phyloP scores from a whole-genome alignment of 176 grass and related monocot species.

The Oryza australiensis region DNA sequence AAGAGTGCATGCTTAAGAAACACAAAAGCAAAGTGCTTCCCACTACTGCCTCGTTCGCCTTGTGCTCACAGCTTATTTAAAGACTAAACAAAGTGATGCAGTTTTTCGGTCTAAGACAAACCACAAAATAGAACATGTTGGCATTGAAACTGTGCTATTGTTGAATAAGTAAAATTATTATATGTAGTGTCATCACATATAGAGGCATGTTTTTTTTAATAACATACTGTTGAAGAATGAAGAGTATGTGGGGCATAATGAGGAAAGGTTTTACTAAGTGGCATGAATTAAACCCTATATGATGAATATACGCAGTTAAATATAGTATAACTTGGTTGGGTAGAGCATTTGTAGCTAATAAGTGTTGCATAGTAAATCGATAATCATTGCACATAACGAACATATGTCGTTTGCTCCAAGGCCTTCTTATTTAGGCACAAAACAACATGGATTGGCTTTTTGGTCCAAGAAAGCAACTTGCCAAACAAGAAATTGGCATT shows the following conservation, averaged over 20 bases:
- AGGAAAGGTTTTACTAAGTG: conserved; percentile 7
- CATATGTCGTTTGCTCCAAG: not conserved
- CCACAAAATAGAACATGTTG: not conserved
- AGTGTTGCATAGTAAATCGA: not conserved
- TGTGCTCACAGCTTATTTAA: not conserved
- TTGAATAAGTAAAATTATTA: not conserved
- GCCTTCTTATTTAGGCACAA: conserved; percentile 24
- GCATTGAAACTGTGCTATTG: not conserved
- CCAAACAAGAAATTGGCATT: conserved; percentile 17
- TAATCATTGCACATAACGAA: not conserved
- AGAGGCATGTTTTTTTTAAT: not conserved
- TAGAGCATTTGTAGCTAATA: conserved; percentile 12
- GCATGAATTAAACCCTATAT: not conserved
- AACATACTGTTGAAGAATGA: not conserved
- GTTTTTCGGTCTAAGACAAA: not conserved
- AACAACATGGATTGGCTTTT: conserved; percentile 5
- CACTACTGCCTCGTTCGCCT: not conserved
- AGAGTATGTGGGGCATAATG: not conserved
- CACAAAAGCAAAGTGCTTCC: not conserved
- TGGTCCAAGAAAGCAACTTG: not conserved
- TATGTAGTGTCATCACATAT: not conserved
- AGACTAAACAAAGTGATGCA: conserved; percentile 7
- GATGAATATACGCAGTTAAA: not conserved
- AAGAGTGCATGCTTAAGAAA: conserved; percentile 23
- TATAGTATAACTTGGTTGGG: not conserved